Conservation (phyloP, 108 stramenopile species). For the Craspedostauros australis region DNA sequence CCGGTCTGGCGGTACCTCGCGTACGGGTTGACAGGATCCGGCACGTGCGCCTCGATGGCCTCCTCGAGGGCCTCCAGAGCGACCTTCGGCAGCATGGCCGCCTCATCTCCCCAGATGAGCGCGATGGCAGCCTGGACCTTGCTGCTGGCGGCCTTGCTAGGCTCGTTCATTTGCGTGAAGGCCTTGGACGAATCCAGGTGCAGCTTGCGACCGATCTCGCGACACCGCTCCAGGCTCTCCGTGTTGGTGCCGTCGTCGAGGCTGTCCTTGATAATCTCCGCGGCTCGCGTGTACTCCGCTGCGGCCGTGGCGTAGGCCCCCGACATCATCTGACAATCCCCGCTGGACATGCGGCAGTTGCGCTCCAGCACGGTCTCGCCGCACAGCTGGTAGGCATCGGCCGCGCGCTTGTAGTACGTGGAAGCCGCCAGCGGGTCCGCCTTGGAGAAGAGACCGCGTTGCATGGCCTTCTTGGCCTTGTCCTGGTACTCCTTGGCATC, state of each 20-base stretch:
- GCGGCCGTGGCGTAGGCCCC: conserved; percentile 75
- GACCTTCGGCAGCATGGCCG: conserved; percentile 24
- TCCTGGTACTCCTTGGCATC: conserved; percentile 73
- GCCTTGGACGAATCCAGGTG: conserved; percentile 61
- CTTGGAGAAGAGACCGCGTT: conserved; percentile 48
- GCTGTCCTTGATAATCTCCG: conserved; percentile 42
- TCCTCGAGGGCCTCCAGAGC: conserved; percentile 63
- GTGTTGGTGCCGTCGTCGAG: conserved; percentile 29
- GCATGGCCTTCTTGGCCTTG: conserved; percentile 79
- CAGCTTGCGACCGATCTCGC: conserved; percentile 52
- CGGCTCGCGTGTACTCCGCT: conserved; percentile 66
- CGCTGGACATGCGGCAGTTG: conserved; percentile 58
- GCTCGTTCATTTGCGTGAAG: conserved; percentile 59
- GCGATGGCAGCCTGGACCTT: conserved; percentile 58
- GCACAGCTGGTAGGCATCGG: conserved; percentile 70
- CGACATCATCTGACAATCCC: conserved; percentile 58
- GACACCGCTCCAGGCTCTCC: conserved; percentile 32
- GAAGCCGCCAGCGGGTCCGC: conserved; percentile 73
- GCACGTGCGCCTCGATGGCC: conserved; percentile 69
- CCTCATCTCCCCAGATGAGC: conserved; percentile 37
- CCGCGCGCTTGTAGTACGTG: conserved; percentile 81
- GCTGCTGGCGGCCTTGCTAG: conserved; percentile 48
- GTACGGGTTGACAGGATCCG: conserved; percentile 73
- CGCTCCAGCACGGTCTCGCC: conserved; percentile 67
- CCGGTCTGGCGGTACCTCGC: conserved; percentile 74